Base-by-base conservation (phyloP, 2,329 filamentous ascomycete genomes). In the Chrysosphaeria jannelii region DNA sequence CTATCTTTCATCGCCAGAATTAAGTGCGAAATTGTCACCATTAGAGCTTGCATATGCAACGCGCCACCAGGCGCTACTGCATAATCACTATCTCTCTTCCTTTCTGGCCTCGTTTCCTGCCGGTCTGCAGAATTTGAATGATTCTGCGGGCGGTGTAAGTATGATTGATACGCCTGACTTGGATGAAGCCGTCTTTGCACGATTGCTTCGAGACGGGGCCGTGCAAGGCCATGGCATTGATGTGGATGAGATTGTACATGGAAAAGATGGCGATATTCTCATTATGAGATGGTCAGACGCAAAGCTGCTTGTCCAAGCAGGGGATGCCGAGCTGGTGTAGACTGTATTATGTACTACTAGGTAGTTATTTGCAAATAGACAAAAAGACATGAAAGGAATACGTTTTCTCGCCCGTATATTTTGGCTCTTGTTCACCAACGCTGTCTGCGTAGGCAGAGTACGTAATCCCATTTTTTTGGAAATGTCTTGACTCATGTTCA, bases 111-210 rank as follows among this genome's bases (percentile, higher is more conserved):
- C 69, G 8, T 91, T 97, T 35, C 85, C 85, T 1, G 47, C 59
- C 9, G 53, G 61, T 21, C 44, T 97, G 35, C 70, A 81, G 41
- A 66, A 78, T 33, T 49, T 97, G 25, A 88, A 93, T 44, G 85
- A 97, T 46, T 74, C 71, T 9, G 66, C 71, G 0, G 81, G 78
- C 14, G 79, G 79, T 7, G 67, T 81, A 27, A 78, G 61, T 46
- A 97, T 97, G 85, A 62, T 93, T 14, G 78, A 90, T 38, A 53
- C 59, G 3, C 85, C 85, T 0, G 85, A 93, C 39, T 46, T 64
- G 22, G 71, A 85, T 29, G 54, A 59, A 2, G 76, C 76, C 6
- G 79, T 93, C 3, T 91, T 97, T 42, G 63, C 78, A 19, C 53
- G 81, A 29, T 53, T 72, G 23, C 44, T 79, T 25, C 53, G 50